phyloP scores from a whole-genome alignment of 2,329 filamentous ascomycete species.

The Rhynchosporium graminicola region DNA sequence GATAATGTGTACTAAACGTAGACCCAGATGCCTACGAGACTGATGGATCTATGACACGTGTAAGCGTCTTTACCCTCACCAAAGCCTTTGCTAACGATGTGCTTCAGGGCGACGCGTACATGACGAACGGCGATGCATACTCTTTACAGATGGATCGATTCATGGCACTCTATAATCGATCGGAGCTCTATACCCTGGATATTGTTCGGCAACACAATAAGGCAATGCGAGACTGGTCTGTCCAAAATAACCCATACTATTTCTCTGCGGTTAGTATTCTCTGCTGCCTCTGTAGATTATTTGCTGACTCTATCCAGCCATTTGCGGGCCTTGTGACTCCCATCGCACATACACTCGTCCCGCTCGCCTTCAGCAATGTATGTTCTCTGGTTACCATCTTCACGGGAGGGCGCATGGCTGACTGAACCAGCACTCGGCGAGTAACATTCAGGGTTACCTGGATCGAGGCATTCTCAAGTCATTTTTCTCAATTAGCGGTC shows the following conservation, averaged over 20 bases:
- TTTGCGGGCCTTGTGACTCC: slow-evolving; percentile 23
- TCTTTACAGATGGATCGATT: slow-evolving; percentile 20
- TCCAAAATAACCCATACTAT: slow-evolving; percentile 50
- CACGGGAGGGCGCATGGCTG: background rate
- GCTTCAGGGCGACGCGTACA: slow-evolving; percentile 20
- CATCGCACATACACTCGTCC: slow-evolving; percentile 18
- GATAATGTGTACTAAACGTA: too few relatives aligned
- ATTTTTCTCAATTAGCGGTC: slow-evolving; percentile 29
- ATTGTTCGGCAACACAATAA: slow-evolving; percentile 24
- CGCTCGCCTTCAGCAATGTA: slow-evolving; percentile 20
- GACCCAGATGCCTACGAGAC: slow-evolving; percentile 22
- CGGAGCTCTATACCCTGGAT: slow-evolving; percentile 22
- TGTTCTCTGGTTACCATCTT: background rate
- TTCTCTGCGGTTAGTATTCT: slow-evolving; percentile 46
- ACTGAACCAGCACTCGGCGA: slow-evolving; percentile 15
- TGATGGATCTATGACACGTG: slow-evolving; percentile 22
- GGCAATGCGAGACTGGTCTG: slow-evolving; percentile 17
- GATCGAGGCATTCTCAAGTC: slow-evolving; percentile 38
- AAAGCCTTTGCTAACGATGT: background rate
- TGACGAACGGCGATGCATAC: slow-evolving; percentile 21
- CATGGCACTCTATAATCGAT: slow-evolving; percentile 18
- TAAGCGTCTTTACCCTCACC: background rate
- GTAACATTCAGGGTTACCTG: slow-evolving; percentile 32
- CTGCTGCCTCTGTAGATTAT: background rate
- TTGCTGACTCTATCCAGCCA: slow-evolving; percentile 7